Percentiles rank a stretch among this genome's conserved stretches.
Conservation (phyloP, 2,329 filamentous ascomycete genomes). For the Xylaria sp. region DNA sequence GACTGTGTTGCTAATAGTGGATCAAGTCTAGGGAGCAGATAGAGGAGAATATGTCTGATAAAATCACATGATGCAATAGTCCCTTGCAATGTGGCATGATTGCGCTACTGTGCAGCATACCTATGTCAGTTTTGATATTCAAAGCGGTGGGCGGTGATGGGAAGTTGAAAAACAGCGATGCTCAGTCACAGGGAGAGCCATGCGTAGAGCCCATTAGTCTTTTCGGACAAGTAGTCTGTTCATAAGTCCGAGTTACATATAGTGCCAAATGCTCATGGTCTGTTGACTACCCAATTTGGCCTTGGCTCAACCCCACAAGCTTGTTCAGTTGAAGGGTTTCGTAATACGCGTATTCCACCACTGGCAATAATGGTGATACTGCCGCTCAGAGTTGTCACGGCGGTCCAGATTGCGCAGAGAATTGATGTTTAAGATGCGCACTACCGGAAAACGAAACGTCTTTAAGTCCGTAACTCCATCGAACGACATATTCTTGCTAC, state of each 20-base stretch:
- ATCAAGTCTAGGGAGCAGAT: no score
- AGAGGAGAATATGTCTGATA: no score
- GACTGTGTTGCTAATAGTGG: no score
- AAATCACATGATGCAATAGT: no score
- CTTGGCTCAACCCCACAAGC: constrained; percentile 10
- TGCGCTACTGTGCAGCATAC: no score
- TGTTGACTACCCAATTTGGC: not conserved
- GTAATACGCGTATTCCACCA: constrained; percentile 28
- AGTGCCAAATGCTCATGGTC: not conserved
- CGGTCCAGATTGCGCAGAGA: not conserved
- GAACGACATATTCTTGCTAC: not conserved
- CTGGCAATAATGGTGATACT: not conserved
- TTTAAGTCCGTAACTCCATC: constrained; percentile 25
- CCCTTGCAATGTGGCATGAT: no score
- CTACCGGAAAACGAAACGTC: not conserved
- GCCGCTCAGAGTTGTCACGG: not conserved
- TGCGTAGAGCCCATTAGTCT: not conserved
- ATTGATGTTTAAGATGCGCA: not conserved
- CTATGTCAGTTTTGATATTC: no score
- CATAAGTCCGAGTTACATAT: constrained; percentile 20
- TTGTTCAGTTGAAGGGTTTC: constrained; percentile 8
- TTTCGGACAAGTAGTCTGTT: constrained; percentile 13
- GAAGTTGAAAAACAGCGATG: no score
- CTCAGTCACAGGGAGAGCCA: not conserved
- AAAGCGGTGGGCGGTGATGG: not conserved